Evolutionary conservation across 768 basidiomycete genomes (phyloP).

Genomic region (Boletus coccyginus): DNA sequence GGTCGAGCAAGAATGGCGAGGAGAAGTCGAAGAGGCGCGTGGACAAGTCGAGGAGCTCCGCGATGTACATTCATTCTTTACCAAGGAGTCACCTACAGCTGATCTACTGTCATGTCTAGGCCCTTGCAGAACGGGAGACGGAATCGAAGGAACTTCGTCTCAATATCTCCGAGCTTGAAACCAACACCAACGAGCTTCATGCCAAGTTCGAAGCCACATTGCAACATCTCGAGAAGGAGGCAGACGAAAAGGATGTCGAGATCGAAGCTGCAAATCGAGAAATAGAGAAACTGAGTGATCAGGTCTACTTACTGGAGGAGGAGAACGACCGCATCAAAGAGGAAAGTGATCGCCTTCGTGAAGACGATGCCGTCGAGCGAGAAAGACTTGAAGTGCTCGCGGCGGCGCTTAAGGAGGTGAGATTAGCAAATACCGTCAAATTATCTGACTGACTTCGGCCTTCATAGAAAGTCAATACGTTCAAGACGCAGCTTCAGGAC

Average conservation of each 20-base stretch:
- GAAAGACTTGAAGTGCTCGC: slow-evolving; percentile 66
- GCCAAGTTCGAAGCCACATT: slow-evolving; percentile 72
- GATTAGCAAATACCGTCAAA: slow-evolving; percentile 8
- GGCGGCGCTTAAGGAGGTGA: slow-evolving; percentile 77
- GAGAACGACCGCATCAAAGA: slow-evolving; percentile 77
- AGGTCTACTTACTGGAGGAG: slow-evolving; percentile 83
- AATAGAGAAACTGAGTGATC: slow-evolving; percentile 76
- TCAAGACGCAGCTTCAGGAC: slow-evolving; percentile 68
- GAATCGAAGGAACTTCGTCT: slow-evolving; percentile 75
- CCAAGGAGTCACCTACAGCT: neutral
- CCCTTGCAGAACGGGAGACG: slow-evolving; percentile 73
- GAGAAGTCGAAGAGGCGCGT: slow-evolving; percentile 80
- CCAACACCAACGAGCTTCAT: slow-evolving; percentile 66
- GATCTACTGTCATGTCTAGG: slow-evolving; percentile 37
- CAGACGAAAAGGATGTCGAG: slow-evolving; percentile 77
- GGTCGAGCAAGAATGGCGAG: slow-evolving; percentile 84
- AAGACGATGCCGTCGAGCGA: slow-evolving; percentile 72
- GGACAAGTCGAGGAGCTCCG: slow-evolving; percentile 76
- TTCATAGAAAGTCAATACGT: slow-evolving; percentile 60
- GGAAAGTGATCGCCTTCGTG: slow-evolving; percentile 61
- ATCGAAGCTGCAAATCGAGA: slow-evolving; percentile 70
- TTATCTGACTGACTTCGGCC: neutral
- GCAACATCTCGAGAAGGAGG: slow-evolving; percentile 73
- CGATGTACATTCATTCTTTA: slow-evolving; percentile 47
- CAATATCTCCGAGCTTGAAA: slow-evolving; percentile 72